Base-by-base conservation (phyloP, 768 basidiomycete genomes). In the Serendipita sp. region DNA sequence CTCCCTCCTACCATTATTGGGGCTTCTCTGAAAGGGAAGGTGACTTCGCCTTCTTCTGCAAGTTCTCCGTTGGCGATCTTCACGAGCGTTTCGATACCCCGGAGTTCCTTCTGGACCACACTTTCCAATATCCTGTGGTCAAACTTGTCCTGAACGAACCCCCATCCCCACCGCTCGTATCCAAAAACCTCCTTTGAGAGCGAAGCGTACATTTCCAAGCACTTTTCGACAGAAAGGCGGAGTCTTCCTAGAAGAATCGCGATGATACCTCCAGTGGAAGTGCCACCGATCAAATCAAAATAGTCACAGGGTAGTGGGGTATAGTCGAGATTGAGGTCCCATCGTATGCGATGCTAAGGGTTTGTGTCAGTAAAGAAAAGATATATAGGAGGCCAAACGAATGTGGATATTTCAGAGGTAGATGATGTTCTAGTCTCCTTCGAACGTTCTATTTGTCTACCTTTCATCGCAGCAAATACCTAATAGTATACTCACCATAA, bases 171-270 rank as follows among this genome's bases (percentile, higher is more conserved):
- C 11, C 56, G 28, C 36, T 60, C 30, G 11, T 44, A 28, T 18
- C 41, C 65, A 66, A 41, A 41, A 3, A 77, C 73, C n/a, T 70
- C 65, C 34, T 68, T 68, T 7, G 74, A 68, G 3, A 77, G 63
- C 7, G 52, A 62, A 3, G 66, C 64, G 54, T 76, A 77, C 10
- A 63, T 70, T 2, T 67, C 48, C 44, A 73, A 73, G 65, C 74
- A 75, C 54, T 77, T 70, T 18, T 72, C 68, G n/a, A 77, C 66
- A 0, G 74, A 47, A 73, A 76, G 75, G 15, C 70, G 72, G 8
- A 77, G 71, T 3, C 76, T 70, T 8, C 76, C 75, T 5, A 76
- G 71, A 75, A 76, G 76, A 15, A 76, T 70, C 1, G 75, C 75
- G 18, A 76, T 76, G 11, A 76, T 38, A 2, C 65, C 65, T 18